A percentile compares a stretch with the other conserved stretches of the same genome.
Evolutionary conservation across 805 yeast genomes (phyloP).

Genomic region (Metschnikowia picachoensis): DNA sequence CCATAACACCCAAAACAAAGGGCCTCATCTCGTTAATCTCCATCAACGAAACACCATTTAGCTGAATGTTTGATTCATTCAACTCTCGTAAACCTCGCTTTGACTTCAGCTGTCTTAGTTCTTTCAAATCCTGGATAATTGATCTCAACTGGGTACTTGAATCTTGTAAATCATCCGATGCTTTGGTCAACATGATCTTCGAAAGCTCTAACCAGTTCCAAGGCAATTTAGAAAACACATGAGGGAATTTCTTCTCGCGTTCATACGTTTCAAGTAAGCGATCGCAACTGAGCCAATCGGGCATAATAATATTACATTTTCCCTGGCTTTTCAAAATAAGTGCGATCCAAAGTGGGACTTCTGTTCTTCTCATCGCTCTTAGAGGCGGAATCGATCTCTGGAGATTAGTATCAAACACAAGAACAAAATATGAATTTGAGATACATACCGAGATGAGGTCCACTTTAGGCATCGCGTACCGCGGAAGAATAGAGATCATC

Average conservation of each 20-base stretch:
- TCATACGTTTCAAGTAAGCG: slow-evolving; percentile 56
- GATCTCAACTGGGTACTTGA: slow-evolving; percentile 69
- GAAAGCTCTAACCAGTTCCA: slow-evolving; percentile 86
- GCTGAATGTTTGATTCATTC: slow-evolving; percentile 77
- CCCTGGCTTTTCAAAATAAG: slow-evolving; percentile 76
- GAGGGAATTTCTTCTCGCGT: slow-evolving; percentile 56
- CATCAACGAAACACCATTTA: slow-evolving; percentile 76
- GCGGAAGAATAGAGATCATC: slow-evolving; percentile 67
- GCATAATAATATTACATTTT: slow-evolving; percentile 81
- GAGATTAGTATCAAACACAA: slow-evolving; percentile 13
- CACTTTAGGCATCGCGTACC: slow-evolving; percentile 64
- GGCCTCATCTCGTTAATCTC: slow-evolving; percentile 90
- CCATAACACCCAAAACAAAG: slow-evolving; percentile 77
- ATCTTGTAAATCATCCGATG: slow-evolving; percentile 75
- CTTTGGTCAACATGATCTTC: slow-evolving; percentile 61
- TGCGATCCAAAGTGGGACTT: slow-evolving; percentile 87
- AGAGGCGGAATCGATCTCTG: slow-evolving; percentile 54
- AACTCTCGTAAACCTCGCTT: slow-evolving; percentile 73
- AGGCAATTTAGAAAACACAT: slow-evolving; percentile 68
- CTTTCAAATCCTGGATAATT: slow-evolving; percentile 77
- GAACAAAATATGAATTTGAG: not conserved
- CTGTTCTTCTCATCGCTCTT: slow-evolving; percentile 61
- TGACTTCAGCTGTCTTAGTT: slow-evolving; percentile 75
- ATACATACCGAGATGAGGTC: slow-evolving; percentile 59
- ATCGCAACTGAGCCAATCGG: slow-evolving; percentile 69